Evolutionary conservation across 331 rosid species (phyloP).

Genomic region (Quercus lobata): DNA sequence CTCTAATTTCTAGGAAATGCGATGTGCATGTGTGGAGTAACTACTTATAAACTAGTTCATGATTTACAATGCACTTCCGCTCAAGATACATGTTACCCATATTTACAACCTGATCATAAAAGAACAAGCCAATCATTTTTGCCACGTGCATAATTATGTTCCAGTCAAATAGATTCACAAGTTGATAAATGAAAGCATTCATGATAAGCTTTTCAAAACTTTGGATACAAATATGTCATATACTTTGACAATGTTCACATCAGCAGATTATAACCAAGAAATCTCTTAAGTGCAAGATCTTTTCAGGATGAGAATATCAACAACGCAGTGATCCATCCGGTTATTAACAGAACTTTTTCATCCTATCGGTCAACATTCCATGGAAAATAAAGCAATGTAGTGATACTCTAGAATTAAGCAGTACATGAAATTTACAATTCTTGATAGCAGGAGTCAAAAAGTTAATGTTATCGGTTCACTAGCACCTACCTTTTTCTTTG

Average conservation of each 20-base stretch:
- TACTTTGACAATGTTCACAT: not conserved
- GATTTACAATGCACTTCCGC: not conserved
- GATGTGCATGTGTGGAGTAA: not conserved
- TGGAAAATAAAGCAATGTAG: constrained; percentile 2
- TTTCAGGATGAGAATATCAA: constrained; percentile 1
- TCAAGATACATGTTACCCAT: not conserved
- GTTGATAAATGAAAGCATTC: not conserved
- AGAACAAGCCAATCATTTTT: not conserved
- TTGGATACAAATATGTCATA: not conserved
- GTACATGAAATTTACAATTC: not conserved
- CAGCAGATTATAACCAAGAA: not conserved
- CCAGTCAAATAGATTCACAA: not conserved
- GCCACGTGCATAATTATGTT: not conserved
- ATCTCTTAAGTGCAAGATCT: not conserved
- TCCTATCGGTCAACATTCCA: constrained; percentile 1
- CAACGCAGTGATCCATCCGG: not conserved
- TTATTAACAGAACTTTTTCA: not conserved
- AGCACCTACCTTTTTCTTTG: constrained; percentile 81
- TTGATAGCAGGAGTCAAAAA: not conserved
- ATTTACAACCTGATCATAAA: not conserved
- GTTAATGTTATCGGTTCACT: not conserved
- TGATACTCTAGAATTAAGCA: not conserved
- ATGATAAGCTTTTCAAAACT: not conserved
- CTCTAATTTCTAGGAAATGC: not conserved
- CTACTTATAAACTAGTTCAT: not conserved